A percentile compares a stretch with the other conserved stretches of the same genome.
Evolutionary conservation across 805 yeast genomes (phyloP).

Genomic region (Kodamaea restingae): DNA sequence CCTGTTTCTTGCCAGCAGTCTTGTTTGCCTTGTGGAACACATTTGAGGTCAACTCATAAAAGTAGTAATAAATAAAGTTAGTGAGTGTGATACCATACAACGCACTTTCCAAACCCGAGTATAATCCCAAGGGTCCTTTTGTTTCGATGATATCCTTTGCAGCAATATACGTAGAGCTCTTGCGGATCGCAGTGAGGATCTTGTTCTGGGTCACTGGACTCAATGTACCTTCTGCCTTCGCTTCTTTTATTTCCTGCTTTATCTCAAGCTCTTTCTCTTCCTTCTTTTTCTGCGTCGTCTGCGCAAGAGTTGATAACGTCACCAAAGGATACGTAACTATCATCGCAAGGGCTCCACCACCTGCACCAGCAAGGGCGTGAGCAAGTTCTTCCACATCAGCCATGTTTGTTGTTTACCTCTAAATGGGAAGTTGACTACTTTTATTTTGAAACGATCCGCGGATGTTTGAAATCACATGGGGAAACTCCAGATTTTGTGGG

Average conservation of each 20-base stretch:
- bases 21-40: slow-evolving; percentile 37
- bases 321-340: slow-evolving; percentile 86
- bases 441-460: slow-evolving; percentile 11
- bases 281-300: slow-evolving; percentile 47
- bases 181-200: slow-evolving; percentile 14
- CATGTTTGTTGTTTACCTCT: slow-evolving; percentile 16
- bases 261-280: slow-evolving; percentile 13
- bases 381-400: slow-evolving; percentile 51
- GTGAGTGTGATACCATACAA: slow-evolving; percentile 80
- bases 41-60: slow-evolving; percentile 69
- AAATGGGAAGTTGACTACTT: not conserved
- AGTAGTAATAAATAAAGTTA: slow-evolving; percentile 86
- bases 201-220: slow-evolving; percentile 15
- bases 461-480: slow-evolving; percentile 8
- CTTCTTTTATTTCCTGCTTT: slow-evolving; percentile 8
- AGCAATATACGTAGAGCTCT: slow-evolving; percentile 22
- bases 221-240: slow-evolving; percentile 12
- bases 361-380: slow-evolving; percentile 93
- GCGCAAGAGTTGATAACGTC: slow-evolving; percentile 83
- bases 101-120: slow-evolving; percentile 86
- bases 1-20: slow-evolving; percentile 24
- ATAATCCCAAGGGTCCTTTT: slow-evolving; percentile 67
- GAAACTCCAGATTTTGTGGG: slow-evolving; percentile 5
- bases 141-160: slow-evolving; percentile 43
- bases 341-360: slow-evolving; percentile 88